Percentiles rank a stretch among this genome's conserved stretches.
phyloP scores from a whole-genome alignment of 441 rosid species.

The Metrosideros polymorpha region DNA sequence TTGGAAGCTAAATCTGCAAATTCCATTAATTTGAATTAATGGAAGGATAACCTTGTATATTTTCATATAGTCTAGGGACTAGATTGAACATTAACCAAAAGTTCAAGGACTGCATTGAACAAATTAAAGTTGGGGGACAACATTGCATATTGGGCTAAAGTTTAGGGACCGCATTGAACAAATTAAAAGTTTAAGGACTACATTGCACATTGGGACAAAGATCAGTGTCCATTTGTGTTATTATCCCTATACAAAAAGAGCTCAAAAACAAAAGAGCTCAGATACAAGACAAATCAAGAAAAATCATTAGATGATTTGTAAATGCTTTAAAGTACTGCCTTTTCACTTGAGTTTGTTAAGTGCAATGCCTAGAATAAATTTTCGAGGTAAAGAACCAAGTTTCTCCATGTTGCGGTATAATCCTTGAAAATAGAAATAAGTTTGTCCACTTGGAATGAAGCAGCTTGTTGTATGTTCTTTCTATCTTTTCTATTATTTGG shows the following conservation, averaged over 20 bases:
- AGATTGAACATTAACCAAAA: background rate
- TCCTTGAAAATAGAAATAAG: background rate
- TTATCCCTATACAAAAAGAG: background rate
- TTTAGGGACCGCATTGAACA: background rate
- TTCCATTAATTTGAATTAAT: background rate
- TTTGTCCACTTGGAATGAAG: background rate
- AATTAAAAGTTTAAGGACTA: background rate
- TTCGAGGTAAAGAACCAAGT: background rate
- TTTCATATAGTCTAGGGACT: background rate
- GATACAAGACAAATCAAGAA: background rate
- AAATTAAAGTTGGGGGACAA: background rate
- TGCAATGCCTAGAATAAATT: background rate
- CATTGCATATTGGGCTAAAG: background rate
- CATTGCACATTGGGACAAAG: background rate
- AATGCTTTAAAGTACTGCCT: background rate
- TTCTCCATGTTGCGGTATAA: background rate
- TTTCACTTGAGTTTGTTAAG: background rate
- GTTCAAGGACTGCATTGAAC: background rate
- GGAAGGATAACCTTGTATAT: background rate
- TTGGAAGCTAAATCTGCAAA: background rate
- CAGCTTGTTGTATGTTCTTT: background rate
- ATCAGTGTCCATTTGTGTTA: background rate
- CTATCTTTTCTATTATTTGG: background rate
- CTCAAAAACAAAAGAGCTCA: background rate
- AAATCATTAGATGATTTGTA: background rate